Base-by-base conservation (phyloP, 2,329 filamentous ascomycete genomes). In the Lasiodiplodia citricola region DNA sequence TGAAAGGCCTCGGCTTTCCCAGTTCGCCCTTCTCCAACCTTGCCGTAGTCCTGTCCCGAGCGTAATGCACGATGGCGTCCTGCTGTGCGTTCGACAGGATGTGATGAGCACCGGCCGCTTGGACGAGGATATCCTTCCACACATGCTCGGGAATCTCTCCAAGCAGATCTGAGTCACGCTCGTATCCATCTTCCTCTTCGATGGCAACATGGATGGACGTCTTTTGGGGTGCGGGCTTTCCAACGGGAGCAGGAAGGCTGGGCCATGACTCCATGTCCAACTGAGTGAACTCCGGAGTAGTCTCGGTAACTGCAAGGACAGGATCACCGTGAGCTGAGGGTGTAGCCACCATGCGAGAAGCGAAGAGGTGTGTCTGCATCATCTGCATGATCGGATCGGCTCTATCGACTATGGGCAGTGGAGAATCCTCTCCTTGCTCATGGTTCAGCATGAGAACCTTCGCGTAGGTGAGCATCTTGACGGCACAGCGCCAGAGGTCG, bases 401-500 rank as follows among this genome's bases (percentile, higher is more conserved):
- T 35, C 57, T 55, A n/a, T 65, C 57, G 18, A 68, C 63, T 23
- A 56, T 8, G 13, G 58, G 41, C 25, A 56, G 14, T 25, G 28
- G 66, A 35, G 68, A 69, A 21, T 60, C 21, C 11, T 68, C 52
- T 23, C 28, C 51, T 52, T 51, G 64, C n/a, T 52, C 62, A 41
- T 69, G 37, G 8, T 41, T 70, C 6, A 72, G 71, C 31, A 66
- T 68, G 10, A 80, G 66, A n/a, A 75, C 71, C 25, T 80, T 75
- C 10, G 79, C 74, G 3, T 72, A 69, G 14, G 70, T 70, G 16
- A 81, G 73, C 47, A 79, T 71, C 56, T 71, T 72, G 4, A 83
- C 70, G 6, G 77, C 76, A 38, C 77, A 74, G 16, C 70, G 71
- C 81, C 81, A 83, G 4, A 83, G 73, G 50, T 81, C 76, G 16